Conservation (phyloP, 2,329 filamentous ascomycete genomes). For the Aciculosporium take region DNA sequence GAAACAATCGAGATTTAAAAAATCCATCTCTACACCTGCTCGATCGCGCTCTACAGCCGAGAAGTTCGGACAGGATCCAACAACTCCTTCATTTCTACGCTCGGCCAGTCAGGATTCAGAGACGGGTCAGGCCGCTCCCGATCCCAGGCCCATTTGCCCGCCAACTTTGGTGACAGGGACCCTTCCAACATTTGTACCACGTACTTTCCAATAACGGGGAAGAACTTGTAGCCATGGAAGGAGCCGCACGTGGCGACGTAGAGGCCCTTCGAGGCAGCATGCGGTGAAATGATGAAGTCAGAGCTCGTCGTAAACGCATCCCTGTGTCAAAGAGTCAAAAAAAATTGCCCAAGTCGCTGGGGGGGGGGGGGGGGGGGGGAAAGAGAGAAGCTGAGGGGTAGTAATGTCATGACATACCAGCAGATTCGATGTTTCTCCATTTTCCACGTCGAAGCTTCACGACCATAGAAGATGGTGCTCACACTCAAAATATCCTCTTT, state of each 20-base stretch:
- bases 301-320: conserved; percentile 48
- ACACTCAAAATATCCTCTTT: conserved; percentile 45
- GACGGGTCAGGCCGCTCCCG: conserved; percentile 39
- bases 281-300: conserved; percentile 49
- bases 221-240: conserved; percentile 55
- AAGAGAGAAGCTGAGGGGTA: too few species aligned
- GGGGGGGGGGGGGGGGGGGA: too few species aligned
- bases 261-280: conserved; percentile 35
- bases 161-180: conserved; percentile 26
- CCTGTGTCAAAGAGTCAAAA: conserved; percentile 25
- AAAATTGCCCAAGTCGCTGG: neutral
- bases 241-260: conserved; percentile 51
- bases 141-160: conserved; percentile 43
- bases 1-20: too few species aligned
- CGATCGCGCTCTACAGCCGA: conserved; percentile 14
- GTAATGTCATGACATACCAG: conserved; percentile 35
- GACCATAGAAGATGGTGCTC: conserved; percentile 44
- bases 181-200: conserved; percentile 40
- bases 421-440: conserved; percentile 50
- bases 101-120: conserved; percentile 41
- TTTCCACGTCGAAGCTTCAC: conserved; percentile 39
- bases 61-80: conserved; percentile 14
- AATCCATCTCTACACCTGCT: neutral
- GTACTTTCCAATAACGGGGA: conserved; percentile 50
- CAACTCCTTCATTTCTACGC: conserved; percentile 42